Evolutionary conservation across 2,329 filamentous ascomycete species (phyloP), one percentile per base, ranked within the genome.

Genomic region (Juglanconis juglandina): DNA sequence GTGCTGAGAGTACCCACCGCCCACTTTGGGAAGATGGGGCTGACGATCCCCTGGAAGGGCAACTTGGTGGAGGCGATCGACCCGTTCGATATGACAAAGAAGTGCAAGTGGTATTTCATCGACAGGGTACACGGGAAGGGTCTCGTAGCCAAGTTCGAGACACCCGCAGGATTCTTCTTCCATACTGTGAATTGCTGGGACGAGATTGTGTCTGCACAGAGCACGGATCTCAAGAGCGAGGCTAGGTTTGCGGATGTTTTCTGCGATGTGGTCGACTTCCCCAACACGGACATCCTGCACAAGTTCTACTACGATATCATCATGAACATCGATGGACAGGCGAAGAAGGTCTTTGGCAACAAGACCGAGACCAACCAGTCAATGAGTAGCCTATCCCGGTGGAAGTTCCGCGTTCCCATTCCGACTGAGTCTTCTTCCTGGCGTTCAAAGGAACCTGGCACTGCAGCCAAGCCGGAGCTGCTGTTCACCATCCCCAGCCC

Each of bases 151-250:
- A 83, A 80, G 1, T 93, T 89, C 67, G 81, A 87, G 17, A 88
- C 84, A 14, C 80, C 84, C 0, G 82, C 89, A 0, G 87, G 87
- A 51, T 96, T 93, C 77, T 88, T 86, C 72, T 96, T 96, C 72
- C 91, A 96, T 73, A 85, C 84, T 0, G 78, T 91, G 69, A 96
- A 96, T 66, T 84, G 90, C 0, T 95, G 87, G 70, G 89, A 94
- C 67, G 82, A 90, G 64, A 64, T 67, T 0, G 62, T 68, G 0
- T 5, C 47, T 24, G 10, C 11, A 4, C 9, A 33, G 4, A 9
- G 75, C 35, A 35, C 9, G 17, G 74, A 72, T 5, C 65, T 53
- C 1, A 75, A 78, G 1, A 66, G 70, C 0, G 69, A 69, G 2
- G 59, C 68, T 10, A 59, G 66, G 10, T 33, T 6, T n/a, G 73